Evolutionary conservation across 768 basidiomycete genomes (phyloP).

Genomic region (Pleurotus platypus): DNA sequence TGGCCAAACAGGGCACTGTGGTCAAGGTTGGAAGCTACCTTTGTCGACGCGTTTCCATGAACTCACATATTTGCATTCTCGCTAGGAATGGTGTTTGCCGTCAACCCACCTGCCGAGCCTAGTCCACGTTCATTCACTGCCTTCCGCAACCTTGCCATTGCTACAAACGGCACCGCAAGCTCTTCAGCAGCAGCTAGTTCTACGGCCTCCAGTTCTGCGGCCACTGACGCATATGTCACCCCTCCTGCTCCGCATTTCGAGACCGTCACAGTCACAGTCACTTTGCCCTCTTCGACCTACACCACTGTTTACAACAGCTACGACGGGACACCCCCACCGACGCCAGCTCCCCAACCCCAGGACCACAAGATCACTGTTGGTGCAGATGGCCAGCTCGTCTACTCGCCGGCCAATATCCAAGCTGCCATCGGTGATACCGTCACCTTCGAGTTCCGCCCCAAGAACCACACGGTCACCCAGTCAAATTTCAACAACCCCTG

Average conservation of each 20-base stretch:
- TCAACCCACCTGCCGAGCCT: constrained; percentile 47
- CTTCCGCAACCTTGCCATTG: constrained; percentile 47
- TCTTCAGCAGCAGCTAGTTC: constrained; percentile 6
- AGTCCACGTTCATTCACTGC: constrained; percentile 39
- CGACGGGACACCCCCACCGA: constrained; percentile 25
- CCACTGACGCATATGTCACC: constrained; percentile 21
- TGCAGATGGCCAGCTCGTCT: constrained; percentile 28
- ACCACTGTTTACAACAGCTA: constrained; percentile 40
- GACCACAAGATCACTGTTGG: constrained; percentile 39
- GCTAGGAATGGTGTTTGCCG: constrained; percentile 62
- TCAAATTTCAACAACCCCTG: constrained; percentile 37
- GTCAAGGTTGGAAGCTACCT: constrained; percentile 21
- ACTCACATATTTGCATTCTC: background rate
- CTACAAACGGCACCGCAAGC: constrained; percentile 21
- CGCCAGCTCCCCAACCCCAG: constrained; percentile 16
- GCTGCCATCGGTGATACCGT: constrained; percentile 41
- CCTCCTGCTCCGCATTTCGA: constrained; percentile 30
- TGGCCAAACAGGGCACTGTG: constrained; percentile 51
- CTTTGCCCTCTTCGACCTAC: constrained; percentile 23
- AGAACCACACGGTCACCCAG: constrained; percentile 46
- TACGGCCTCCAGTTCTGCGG: constrained; percentile 13
- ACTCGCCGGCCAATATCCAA: constrained; percentile 33
- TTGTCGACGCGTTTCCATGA: background rate
- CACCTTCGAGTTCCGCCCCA: constrained; percentile 39
- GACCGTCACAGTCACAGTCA: constrained; percentile 39